A percentile compares a stretch with the other conserved stretches of the same genome.
phyloP scores from a whole-genome alignment of 2,329 filamentous ascomycete species.

The Verticillium klebahnii region DNA sequence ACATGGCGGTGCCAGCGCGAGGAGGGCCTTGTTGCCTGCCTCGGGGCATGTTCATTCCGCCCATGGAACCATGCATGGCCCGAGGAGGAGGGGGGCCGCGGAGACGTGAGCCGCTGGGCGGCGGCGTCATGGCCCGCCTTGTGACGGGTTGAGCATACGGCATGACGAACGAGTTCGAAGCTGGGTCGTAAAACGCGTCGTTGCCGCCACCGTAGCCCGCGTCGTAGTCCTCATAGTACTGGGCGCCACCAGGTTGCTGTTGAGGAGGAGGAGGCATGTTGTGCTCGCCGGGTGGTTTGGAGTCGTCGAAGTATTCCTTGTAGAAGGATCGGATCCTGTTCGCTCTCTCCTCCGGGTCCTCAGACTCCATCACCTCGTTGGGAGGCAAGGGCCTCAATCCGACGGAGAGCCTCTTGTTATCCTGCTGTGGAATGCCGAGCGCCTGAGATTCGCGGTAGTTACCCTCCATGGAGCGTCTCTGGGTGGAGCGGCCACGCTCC shows the following conservation, averaged over 20 bases:
- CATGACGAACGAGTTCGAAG: slow-evolving; percentile 68
- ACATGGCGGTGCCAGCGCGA: slow-evolving; percentile 39
- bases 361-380: slow-evolving; percentile 70
- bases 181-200: slow-evolving; percentile 58
- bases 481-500: slow-evolving; percentile 30
- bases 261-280: slow-evolving; percentile 5
- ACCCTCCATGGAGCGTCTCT: slow-evolving; percentile 19
- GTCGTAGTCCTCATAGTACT: slow-evolving; percentile 75
- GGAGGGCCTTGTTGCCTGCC: slow-evolving; percentile 57
- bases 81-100: slow-evolving; percentile 35
- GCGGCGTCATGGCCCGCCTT: slow-evolving; percentile 93
- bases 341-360: slow-evolving; percentile 89
- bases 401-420: slow-evolving; percentile 59
- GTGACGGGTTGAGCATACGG: slow-evolving; percentile 81
- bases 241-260: slow-evolving; percentile 16
- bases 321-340: slow-evolving; percentile 98
- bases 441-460: slow-evolving; percentile 23
- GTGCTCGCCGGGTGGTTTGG: slow-evolving; percentile 31
- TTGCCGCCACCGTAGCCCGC: slow-evolving; percentile 55
- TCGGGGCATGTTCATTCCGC: slow-evolving; percentile 37
- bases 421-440: slow-evolving; percentile 50
- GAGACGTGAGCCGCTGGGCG: slow-evolving; percentile 55
- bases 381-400: slow-evolving; percentile 83
- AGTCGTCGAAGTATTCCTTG: slow-evolving; percentile 98
- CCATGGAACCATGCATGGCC: slow-evolving; percentile 41